Evolutionary conservation across 208 protist species (phyloP).

Genomic region (Trypanosoma mega): DNA sequence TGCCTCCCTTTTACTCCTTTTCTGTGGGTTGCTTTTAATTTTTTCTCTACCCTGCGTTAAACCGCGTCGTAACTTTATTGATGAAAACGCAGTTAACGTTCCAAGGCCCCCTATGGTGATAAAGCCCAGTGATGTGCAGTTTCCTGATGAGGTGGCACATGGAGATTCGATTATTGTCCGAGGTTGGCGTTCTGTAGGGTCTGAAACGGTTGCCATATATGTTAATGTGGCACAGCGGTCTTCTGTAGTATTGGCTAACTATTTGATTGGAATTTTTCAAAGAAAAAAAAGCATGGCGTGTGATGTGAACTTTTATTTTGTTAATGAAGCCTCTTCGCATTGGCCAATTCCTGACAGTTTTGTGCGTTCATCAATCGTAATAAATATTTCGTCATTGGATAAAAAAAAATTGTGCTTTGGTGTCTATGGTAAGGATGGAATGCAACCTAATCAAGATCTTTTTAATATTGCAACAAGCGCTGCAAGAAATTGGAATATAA

Average conservation of each 20-base stretch:
- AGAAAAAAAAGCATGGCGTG: slow-evolving; percentile 40
- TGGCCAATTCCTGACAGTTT: slow-evolving; percentile 59
- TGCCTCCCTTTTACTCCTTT: slow-evolving; percentile 40
- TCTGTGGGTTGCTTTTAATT: slow-evolving; percentile 42
- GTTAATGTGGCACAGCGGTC: slow-evolving; percentile 40
- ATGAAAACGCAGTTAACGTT: slow-evolving; percentile 59
- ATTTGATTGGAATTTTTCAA: slow-evolving; percentile 35
- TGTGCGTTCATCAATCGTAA: slow-evolving; percentile 49
- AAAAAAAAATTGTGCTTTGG: slow-evolving; percentile 46
- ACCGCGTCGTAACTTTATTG: slow-evolving; percentile 35
- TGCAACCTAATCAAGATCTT: slow-evolving; percentile 71
- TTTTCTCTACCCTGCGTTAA: slow-evolving; percentile 32
- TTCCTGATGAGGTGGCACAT: slow-evolving; percentile 21
- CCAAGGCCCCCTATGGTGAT: slow-evolving; percentile 17
- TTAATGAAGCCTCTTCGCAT: slow-evolving; percentile 26
- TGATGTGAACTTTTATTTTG: slow-evolving; percentile 72
- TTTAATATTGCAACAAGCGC: slow-evolving; percentile 34
- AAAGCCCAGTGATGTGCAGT: not conserved
- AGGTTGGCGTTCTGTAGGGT: slow-evolving; percentile 56
- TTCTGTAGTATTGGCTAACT: slow-evolving; percentile 50
- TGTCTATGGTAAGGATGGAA: slow-evolving; percentile 51
- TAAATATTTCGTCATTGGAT: slow-evolving; percentile 59
- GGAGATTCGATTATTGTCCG: slow-evolving; percentile 42
- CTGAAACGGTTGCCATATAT: slow-evolving; percentile 65
- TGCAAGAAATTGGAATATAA: slow-evolving; percentile 6